These are phyloP conservation scores for Tetrastigma voinierianum DNA, from an alignment of 164 flowering plant species.

Conservation along the genomic window DNA sequence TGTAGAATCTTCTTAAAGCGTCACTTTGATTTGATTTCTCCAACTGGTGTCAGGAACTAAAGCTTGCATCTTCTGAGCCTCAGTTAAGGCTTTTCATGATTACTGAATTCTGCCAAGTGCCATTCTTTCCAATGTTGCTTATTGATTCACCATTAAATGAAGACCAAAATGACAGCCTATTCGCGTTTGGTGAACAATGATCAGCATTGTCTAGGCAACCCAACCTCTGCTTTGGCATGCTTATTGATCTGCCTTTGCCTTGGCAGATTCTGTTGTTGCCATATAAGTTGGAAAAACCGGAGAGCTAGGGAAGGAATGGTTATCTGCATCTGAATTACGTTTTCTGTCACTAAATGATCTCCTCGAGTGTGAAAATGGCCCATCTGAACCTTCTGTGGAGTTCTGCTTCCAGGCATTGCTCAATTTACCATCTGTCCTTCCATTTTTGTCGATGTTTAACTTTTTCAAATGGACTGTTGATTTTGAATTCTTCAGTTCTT, in stretches of 20 bases:
- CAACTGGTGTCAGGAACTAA: slow-evolving; percentile 19
- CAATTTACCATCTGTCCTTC: slow-evolving; percentile 6
- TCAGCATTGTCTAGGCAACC: slow-evolving; percentile 32
- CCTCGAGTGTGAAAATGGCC: slow-evolving; percentile 29
- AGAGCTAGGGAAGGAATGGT: slow-evolving; percentile 36
- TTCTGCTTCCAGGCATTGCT: slow-evolving; percentile 19
- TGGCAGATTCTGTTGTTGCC: slow-evolving; percentile 74
- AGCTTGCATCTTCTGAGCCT: slow-evolving; percentile 21
- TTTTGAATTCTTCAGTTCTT: slow-evolving; percentile 5
- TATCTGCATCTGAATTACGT: slow-evolving; percentile 27
- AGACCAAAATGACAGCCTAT: slow-evolving; percentile 35
- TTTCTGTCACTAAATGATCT: slow-evolving; percentile 34
- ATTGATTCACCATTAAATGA: slow-evolving; percentile 36
- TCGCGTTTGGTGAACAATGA: slow-evolving; percentile 29
- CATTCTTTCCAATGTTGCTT: slow-evolving; percentile 10
- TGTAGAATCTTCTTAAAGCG: neutral
- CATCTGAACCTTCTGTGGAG: slow-evolving; percentile 14
- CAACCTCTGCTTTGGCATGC: slow-evolving; percentile 66
- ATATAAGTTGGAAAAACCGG: slow-evolving; percentile 68
- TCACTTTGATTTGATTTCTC: neutral
- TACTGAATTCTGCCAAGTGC: slow-evolving; percentile 27
- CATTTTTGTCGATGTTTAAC: neutral
- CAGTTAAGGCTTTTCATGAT: slow-evolving; percentile 16
- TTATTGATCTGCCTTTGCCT: slow-evolving; percentile 66
- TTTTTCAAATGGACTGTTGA: slow-evolving; percentile 3